These are phyloP conservation scores for Blastobotrys parvus DNA, from an alignment of 805 yeast genomes.

Conservation along the genomic window DNA sequence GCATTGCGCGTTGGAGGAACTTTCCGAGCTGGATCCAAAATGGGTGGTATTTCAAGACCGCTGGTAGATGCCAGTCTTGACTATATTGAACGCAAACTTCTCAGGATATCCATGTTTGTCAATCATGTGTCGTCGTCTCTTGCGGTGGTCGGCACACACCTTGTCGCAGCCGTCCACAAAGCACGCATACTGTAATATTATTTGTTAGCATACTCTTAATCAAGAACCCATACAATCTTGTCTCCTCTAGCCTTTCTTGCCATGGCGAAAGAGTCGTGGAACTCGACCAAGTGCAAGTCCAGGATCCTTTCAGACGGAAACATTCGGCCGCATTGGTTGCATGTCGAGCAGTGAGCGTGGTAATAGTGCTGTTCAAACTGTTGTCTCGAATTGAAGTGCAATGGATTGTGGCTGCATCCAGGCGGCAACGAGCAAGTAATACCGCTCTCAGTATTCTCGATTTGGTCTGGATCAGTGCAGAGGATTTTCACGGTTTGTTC, in stretches of 20 bases:
- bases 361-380: slow-evolving; percentile 21
- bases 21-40: no score
- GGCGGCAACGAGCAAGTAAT: not conserved
- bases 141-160: slow-evolving; percentile 31
- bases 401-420: not conserved
- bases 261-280: slow-evolving; percentile 41
- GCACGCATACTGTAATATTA: slow-evolving; percentile 34
- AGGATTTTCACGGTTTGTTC: not conserved
- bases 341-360: slow-evolving; percentile 14
- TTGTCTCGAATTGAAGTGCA: not conserved
- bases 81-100: slow-evolving; percentile 13
- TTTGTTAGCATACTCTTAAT: no score
- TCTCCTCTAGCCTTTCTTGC: slow-evolving; percentile 34
- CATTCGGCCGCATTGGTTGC: slow-evolving; percentile 16
- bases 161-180: slow-evolving; percentile 36
- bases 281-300: slow-evolving; percentile 43
- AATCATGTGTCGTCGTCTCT: slow-evolving; percentile 41
- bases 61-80: slow-evolving; percentile 9
- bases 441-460: not conserved
- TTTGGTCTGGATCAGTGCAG: not conserved
- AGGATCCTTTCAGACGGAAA: slow-evolving; percentile 39
- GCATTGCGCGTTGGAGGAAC: no score
- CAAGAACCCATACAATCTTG: slow-evolving; percentile 22
- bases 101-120: slow-evolving; percentile 44
- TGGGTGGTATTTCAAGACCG: no score